These are phyloP conservation scores for Pleurozium schreberi DNA, from an alignment of 225 moss, liverwort and hornwort species.

Conservation along the genomic window DNA sequence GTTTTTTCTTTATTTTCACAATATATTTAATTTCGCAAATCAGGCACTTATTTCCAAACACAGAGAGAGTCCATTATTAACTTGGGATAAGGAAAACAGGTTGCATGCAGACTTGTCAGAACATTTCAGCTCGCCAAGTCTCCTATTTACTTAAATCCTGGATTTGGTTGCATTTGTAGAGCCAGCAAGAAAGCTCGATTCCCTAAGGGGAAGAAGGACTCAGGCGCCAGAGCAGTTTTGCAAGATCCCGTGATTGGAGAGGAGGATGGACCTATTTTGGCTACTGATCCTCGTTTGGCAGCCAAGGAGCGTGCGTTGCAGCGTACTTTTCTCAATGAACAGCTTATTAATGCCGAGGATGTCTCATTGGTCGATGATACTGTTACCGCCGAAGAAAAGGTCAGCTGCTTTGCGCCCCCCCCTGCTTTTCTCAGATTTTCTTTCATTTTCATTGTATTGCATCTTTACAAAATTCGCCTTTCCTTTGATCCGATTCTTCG, in stretches of 20 bases:
- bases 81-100: neutral
- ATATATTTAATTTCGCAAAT: no score
- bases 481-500: neutral
- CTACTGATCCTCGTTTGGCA: constrained; percentile 76
- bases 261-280: constrained; percentile 64
- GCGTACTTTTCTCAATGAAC: constrained; percentile 56
- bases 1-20: neutral
- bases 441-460: neutral
- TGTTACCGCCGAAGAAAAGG: constrained; percentile 70
- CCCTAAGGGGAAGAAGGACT: constrained; percentile 84
- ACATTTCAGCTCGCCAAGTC: neutral
- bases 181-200: constrained; percentile 59
- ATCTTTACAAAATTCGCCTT: neutral
- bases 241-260: constrained; percentile 55
- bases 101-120: neutral
- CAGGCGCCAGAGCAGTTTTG: neutral
- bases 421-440: neutral
- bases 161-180: constrained; percentile 11
- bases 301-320: constrained; percentile 80
- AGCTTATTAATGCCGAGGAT: constrained; percentile 62
- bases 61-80: neutral
- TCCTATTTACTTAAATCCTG: neutral
- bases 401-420: neutral
- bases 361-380: constrained; percentile 46
- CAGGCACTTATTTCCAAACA: neutral